Conservation (phyloP, 768 basidiomycete species). For the Tubosaeta sp. region DNA sequence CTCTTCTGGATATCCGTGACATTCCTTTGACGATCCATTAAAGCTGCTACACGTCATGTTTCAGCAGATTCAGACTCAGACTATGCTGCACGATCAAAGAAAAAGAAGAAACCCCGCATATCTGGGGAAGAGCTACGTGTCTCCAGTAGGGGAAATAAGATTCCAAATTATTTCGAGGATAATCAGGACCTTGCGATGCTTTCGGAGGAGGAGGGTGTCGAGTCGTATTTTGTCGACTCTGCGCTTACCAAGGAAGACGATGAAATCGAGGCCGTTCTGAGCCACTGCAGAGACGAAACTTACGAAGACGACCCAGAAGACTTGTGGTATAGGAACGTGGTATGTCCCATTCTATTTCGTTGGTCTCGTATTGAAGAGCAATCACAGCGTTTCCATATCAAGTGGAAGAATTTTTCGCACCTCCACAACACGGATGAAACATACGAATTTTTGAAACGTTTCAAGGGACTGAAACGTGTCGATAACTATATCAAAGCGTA, state of each 20-base stretch:
- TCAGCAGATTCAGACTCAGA: constrained; percentile 83
- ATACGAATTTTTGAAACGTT: constrained; percentile 93
- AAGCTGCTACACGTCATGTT: constrained; percentile 51
- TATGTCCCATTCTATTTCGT: constrained; percentile 31
- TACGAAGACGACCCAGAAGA: constrained; percentile 73
- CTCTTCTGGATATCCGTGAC: constrained; percentile 9
- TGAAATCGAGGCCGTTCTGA: constrained; percentile 89
- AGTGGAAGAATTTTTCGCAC: constrained; percentile 98
- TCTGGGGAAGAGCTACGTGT: constrained; percentile 73
- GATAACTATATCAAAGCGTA: constrained; percentile 98
- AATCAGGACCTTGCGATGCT: constrained; percentile 73
- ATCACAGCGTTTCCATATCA: constrained; percentile 91
- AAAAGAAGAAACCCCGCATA: constrained; percentile 64
- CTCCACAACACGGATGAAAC: constrained; percentile 99
- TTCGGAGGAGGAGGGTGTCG: constrained; percentile 52
- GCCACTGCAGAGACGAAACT: constrained; percentile 82
- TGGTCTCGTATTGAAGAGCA: constrained; percentile 5
- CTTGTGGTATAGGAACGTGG: constrained; percentile 84
- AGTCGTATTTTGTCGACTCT: constrained; percentile 54
- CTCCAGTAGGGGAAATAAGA: constrained; percentile 67
- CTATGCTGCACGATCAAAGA: constrained; percentile 81
- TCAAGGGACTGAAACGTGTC: constrained; percentile 93
- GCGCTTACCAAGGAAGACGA: constrained; percentile 60
- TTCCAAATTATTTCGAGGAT: constrained; percentile 80
- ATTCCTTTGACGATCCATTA: constrained; percentile 10